Percentiles rank a stretch among this genome's conserved stretches.
Evolutionary conservation across 148 eudicot species (phyloP).

Genomic region (Salicornia ramosissima): DNA sequence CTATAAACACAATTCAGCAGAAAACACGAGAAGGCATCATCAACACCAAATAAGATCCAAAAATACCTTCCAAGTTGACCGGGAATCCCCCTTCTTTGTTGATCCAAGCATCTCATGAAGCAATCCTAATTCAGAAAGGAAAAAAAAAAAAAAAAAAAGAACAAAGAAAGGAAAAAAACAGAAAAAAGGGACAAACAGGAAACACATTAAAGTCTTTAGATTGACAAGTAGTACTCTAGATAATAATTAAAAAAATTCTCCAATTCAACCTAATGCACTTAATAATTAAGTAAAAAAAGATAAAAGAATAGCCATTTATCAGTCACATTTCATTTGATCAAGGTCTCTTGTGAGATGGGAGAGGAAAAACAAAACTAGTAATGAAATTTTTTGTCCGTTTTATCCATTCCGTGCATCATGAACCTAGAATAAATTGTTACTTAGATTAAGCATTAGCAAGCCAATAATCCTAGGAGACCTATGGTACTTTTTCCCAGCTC

Average conservation of each 20-base stretch:
- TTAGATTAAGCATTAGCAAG: background rate
- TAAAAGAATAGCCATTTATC: background rate
- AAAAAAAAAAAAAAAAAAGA: too few species aligned
- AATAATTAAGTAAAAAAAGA: background rate
- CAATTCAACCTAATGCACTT: background rate
- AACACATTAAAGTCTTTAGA: background rate
- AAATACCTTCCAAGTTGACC: conserved; percentile 78
- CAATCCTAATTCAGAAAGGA: conserved; percentile 41
- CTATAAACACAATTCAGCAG: background rate
- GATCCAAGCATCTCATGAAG: conserved; percentile 86
- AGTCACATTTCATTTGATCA: background rate
- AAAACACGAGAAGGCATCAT: background rate
- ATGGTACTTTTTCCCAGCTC: background rate
- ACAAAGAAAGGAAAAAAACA: too few species aligned
- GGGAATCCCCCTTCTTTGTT: conserved; percentile 59
- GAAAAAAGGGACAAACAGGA: too few species aligned
- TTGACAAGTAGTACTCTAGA: background rate
- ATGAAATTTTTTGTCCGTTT: background rate
- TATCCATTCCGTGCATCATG: background rate
- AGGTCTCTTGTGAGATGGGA: background rate
- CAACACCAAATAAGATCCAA: conserved; percentile 15
- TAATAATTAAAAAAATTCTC: background rate
- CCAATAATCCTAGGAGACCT: background rate
- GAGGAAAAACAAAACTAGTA: background rate
- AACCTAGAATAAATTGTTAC: background rate